phyloP scores from a whole-genome alignment of 768 basidiomycete species.

The Pisolithus sp. region DNA sequence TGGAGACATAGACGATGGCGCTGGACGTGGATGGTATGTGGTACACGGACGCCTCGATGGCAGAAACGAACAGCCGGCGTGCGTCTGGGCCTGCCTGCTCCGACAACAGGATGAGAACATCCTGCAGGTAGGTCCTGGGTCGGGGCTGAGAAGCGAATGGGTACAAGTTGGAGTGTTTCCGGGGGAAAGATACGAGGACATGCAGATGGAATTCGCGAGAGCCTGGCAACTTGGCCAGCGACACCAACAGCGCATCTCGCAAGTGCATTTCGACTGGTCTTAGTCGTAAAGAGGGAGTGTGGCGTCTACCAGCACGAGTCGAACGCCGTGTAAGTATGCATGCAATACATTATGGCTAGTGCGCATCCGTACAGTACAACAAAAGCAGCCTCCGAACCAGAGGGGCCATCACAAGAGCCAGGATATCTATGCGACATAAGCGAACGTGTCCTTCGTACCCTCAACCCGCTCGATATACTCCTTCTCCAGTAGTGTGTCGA shows the following conservation, averaged over 20 bases:
- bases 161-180: conserved; percentile 64
- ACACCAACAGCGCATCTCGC: conserved; percentile 55
- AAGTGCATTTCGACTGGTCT: conserved; percentile 33
- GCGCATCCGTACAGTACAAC: conserved; percentile 10
- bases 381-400: conserved; percentile 9
- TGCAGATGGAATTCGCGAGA: conserved; percentile 70
- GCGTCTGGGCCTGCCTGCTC: conserved; percentile 47
- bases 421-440: conserved; percentile 29
- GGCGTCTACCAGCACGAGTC: neutral
- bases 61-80: conserved; percentile 62
- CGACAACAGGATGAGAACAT: conserved; percentile 70
- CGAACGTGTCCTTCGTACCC: conserved; percentile 73
- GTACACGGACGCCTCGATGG: conserved; percentile 76
- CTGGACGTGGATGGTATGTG: conserved; percentile 60
- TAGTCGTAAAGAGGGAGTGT: no score
- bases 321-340: neutral
- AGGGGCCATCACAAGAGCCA: conserved; percentile 1
- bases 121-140: conserved; percentile 64
- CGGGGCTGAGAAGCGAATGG: conserved; percentile 60
- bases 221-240: conserved; percentile 54
- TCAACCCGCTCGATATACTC: conserved; percentile 97
- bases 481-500: conserved; percentile 89
- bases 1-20: conserved; percentile 83
- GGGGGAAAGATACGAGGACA: conserved; percentile 61
- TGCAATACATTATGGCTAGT: conserved; percentile 17